Conservation (phyloP, 2,329 filamentous ascomycete genomes). For the Calonectria hongkongensis region DNA sequence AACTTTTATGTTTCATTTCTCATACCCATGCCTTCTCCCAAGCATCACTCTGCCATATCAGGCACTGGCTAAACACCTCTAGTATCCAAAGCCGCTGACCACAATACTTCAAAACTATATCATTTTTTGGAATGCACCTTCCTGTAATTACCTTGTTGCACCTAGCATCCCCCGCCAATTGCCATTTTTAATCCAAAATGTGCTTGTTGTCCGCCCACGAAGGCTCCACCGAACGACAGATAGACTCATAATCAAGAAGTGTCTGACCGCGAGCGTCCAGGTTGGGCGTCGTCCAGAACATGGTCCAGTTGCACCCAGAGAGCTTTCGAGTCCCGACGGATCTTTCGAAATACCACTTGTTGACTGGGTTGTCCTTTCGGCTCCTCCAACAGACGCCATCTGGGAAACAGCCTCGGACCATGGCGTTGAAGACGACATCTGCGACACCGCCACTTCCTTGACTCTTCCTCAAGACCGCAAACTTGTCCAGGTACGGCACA, state of each 20-base stretch:
- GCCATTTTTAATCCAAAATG: conserved; percentile 70
- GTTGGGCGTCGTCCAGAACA: conserved; percentile 95
- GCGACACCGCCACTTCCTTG: conserved; percentile 95
- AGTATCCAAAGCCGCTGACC: not conserved
- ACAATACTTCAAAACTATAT: not conserved
- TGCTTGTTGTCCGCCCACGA: conserved; percentile 78
- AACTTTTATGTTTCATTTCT: too few relatives aligned
- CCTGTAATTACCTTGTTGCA: not conserved
- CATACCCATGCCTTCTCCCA: too few relatives aligned
- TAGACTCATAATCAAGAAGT: conserved; percentile 82
- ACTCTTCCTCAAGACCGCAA: conserved; percentile 90
- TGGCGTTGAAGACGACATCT: conserved; percentile 96
- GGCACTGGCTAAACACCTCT: not conserved
- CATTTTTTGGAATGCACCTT: not conserved
- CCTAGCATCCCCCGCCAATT: not conserved
- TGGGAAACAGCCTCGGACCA: conserved; percentile 93
- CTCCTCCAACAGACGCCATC: conserved; percentile 94
- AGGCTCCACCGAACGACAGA: conserved; percentile 80
- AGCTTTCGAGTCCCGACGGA: conserved; percentile 89
- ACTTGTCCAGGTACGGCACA: conserved; percentile 97
- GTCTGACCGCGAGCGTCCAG: conserved; percentile 72
- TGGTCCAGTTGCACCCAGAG: conserved; percentile 90
- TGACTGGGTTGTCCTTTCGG: conserved; percentile 93
- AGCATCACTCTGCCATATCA: too few relatives aligned
- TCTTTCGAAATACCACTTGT: conserved; percentile 99